Conservation (phyloP, 148 eudicot genomes). For the Silene conica region DNA sequence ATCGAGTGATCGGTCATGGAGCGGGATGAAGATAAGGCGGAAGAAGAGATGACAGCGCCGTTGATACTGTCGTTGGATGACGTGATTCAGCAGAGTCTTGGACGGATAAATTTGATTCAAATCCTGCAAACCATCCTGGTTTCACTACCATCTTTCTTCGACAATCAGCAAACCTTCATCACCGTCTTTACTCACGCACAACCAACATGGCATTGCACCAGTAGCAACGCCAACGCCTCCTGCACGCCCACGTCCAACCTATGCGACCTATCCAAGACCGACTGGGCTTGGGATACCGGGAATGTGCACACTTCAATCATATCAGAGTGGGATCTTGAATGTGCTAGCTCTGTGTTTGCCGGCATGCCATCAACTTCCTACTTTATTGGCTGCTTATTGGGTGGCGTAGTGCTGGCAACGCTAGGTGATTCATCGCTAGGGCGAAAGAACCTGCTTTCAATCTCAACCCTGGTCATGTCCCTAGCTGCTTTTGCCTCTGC, state of each 20-base stretch:
- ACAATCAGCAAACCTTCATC: slow-evolving; percentile 24
- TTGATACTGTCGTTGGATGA: slow-evolving; percentile 6
- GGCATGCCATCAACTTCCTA: slow-evolving; percentile 18
- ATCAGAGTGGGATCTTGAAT: slow-evolving; percentile 21
- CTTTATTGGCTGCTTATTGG: slow-evolving; percentile 17
- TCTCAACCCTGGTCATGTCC: slow-evolving; percentile 21
- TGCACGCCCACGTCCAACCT: slow-evolving; percentile 2
- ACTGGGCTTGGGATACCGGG: slow-evolving; percentile 16
- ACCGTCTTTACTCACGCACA: slow-evolving; percentile 20
- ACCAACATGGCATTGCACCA: slow-evolving; percentile 23
- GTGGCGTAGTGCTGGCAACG: slow-evolving; percentile 11
- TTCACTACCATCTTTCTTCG: slow-evolving; percentile 15
- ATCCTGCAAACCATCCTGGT: slow-evolving; percentile 19
- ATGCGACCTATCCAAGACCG: slow-evolving; percentile 6
- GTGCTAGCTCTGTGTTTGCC: slow-evolving; percentile 9
- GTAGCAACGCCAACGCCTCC: background rate
- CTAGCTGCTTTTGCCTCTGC: slow-evolving; percentile 24
- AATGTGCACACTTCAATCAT: slow-evolving; percentile 19
- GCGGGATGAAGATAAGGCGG: background rate
- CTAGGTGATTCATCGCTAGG: slow-evolving; percentile 20
- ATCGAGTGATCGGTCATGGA: background rate
- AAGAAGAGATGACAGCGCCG: background rate
- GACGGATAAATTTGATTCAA: slow-evolving; percentile 6
- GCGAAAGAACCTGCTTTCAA: slow-evolving; percentile 20
- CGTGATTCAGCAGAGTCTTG: slow-evolving; percentile 14